These are phyloP conservation scores for Rhodomyrtus tomentosa DNA, from an alignment of 345 rosid genomes.

Conservation along the genomic window DNA sequence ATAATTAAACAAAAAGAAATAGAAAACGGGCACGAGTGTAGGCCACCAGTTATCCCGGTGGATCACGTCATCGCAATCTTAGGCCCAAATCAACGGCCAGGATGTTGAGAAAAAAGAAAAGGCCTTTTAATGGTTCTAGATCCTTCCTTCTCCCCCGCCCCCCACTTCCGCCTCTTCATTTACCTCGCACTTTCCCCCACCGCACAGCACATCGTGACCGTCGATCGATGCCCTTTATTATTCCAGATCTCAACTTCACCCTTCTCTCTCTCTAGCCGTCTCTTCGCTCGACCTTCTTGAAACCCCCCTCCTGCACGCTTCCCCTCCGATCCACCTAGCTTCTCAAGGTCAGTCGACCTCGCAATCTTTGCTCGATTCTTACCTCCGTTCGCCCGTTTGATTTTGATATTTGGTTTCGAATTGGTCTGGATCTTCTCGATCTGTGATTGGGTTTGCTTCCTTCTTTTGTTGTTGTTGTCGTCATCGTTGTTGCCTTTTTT, in stretches of 20 bases:
- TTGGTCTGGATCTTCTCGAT: neutral
- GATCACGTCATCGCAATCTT: neutral
- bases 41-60: neutral
- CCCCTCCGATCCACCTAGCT: neutral
- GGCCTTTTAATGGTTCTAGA: conserved; percentile 12
- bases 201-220: conserved; percentile 19
- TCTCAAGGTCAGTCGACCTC: neutral
- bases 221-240: conserved; percentile 3
- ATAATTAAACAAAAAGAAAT: too few relatives aligned
- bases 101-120: neutral
- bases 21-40: neutral
- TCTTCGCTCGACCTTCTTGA: neutral
- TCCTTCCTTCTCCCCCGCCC: too few relatives aligned
- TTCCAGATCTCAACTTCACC: neutral
- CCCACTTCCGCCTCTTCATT: neutral
- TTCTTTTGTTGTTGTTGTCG: too few relatives aligned
- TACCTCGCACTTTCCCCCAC: neutral
- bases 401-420: neutral
- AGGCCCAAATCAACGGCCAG: conserved; percentile 1
- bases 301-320: neutral
- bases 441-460: neutral
- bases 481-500: neutral
- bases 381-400: neutral
- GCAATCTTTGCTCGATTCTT: neutral
- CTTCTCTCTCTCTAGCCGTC: neutral